Evolutionary conservation across 2,329 filamentous ascomycete species (phyloP), one percentile per base, ranked within the genome.

Genomic region (Cladosporium velox): DNA sequence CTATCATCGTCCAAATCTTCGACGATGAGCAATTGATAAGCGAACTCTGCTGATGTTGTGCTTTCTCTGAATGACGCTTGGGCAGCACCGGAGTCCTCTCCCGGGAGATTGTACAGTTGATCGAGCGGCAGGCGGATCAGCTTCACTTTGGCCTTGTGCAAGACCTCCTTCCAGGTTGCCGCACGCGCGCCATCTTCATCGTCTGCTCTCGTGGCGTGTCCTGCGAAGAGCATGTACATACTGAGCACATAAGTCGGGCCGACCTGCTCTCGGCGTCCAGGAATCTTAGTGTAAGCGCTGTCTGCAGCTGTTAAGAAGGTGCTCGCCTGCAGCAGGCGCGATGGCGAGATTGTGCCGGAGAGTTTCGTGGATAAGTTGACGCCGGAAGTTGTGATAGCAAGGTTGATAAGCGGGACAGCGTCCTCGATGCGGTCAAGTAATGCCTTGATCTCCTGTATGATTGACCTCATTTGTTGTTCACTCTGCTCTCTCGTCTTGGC

Each of bases 331-430:
- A 98, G 81, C 51, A 99, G 81, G 49, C 95, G 87, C 4, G 94
- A 97, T 1, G 94, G 94, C 1, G 94, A 98, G 54, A 98, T 91
- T 11, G 90, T 90, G 1, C 90, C 84, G 0, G 93, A 91, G 32
- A 97, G 82, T 2, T 88, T 89, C 0, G 91, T 91, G 0, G 91
- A 92, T 34, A 98, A 83, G 66, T 88, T 96, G 65, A 94, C 93
- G 0, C 95, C 95, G 1, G 94, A 97, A 0, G 93, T 94, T 1
- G 92, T 95, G 70, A 99, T 96, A 65, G 95, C 95, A 32, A 99
- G 84, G 72, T 95, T 97, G 76, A 99, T 90, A 3, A 97, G 83
- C 0, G 94, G 94, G 12, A 98, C 92, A 14, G 94, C 91, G 77
- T 95, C 90, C 76, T 98, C 94, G 68, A 99, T 96, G 10, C 90